Base-by-base conservation (phyloP, 495 filamentous ascomycete species). In the Hypoxylon cercidicola region DNA sequence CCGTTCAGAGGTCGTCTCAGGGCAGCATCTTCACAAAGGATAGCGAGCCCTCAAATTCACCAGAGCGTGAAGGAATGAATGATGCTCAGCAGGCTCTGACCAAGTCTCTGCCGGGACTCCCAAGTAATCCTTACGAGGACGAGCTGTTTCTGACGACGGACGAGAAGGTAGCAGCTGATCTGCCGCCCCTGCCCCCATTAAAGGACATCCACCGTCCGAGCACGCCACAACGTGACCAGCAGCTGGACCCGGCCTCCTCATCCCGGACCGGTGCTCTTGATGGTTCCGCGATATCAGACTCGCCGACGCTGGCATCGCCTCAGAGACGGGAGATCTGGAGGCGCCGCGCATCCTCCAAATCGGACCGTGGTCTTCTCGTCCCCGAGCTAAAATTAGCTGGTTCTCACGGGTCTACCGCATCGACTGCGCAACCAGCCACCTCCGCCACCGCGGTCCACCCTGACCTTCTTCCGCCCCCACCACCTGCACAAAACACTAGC, bases 351-450 rank as follows among this genome's bases (percentile, higher is more conserved):
- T 82, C 80, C 19, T 62, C 76, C 10, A 80, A 72, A 64, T 70
- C 66, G 43, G 79, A 83, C 37, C 71, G 71, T 34, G 77, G 63
- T 54, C 47, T 79, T 20, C 73, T 74, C 16, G 71, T 82, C 12
- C 69, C 78, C 1, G 77, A 78, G 37, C 79, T 83, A 52, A 80
- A 77, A 55, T 63, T 83, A 25, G 70, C 72, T 30, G 60, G 50
- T 40, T 81, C 78, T 25, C 72, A 82, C 66, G 79, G 79, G 18
- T 82, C 79, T 16, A 83, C 79, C 20, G 78, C 77, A 58, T 60
- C 72, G 62, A 65, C 70, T 39, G 23, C 63, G 44, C 40, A 64
- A 55, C 54, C 65, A 40, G 18, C 49, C 15, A 48, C 44, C 15
- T 50, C 65, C 35, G 18, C 45, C 15, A 48, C 44, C 20, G 18